These are phyloP conservation scores for Aquilaria yunnanensis DNA, from an alignment of 345 rosid species.

Conservation along the genomic window DNA sequence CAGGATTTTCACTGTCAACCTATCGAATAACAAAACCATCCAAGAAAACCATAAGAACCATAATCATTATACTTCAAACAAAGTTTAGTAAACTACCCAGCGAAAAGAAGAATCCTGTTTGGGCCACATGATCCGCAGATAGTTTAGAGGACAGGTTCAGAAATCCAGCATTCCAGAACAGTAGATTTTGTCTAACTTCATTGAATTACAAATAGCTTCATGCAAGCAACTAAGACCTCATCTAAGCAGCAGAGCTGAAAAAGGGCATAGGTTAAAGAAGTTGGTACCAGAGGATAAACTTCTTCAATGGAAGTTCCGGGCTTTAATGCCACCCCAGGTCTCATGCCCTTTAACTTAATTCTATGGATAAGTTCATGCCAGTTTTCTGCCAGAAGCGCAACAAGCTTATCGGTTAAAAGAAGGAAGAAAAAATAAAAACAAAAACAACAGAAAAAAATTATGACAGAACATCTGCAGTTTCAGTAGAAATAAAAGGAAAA, in stretches of 20 bases:
- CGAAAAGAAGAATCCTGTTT: no score
- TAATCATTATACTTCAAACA: no score
- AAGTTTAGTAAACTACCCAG: no score
- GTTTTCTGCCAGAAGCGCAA: slow-evolving; percentile 40
- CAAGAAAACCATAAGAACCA: neutral
- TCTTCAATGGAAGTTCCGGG: slow-evolving; percentile 85
- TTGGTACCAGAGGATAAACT: slow-evolving; percentile 73
- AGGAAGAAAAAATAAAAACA: no score
- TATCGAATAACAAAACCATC: slow-evolving; percentile 13
- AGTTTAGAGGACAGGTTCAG: no score
- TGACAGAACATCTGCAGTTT: no score
- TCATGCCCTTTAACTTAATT: slow-evolving; percentile 83
- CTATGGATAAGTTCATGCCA: slow-evolving; percentile 69
- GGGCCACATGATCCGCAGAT: no score
- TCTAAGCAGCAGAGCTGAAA: slow-evolving; percentile 3
- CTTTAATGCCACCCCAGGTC: slow-evolving; percentile 75
- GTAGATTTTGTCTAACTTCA: no score
- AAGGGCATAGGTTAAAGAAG: neutral
- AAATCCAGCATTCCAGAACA: no score
- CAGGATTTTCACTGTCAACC: slow-evolving; percentile 72
- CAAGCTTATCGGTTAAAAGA: neutral
- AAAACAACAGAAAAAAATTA: neutral
- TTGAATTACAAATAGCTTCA: no score
- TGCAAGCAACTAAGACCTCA: neutral
- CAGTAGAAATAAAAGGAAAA: neutral